These are phyloP conservation scores for Calonectria henricotiae DNA, from an alignment of 2,329 filamentous ascomycete species.

Conservation along the genomic window DNA sequence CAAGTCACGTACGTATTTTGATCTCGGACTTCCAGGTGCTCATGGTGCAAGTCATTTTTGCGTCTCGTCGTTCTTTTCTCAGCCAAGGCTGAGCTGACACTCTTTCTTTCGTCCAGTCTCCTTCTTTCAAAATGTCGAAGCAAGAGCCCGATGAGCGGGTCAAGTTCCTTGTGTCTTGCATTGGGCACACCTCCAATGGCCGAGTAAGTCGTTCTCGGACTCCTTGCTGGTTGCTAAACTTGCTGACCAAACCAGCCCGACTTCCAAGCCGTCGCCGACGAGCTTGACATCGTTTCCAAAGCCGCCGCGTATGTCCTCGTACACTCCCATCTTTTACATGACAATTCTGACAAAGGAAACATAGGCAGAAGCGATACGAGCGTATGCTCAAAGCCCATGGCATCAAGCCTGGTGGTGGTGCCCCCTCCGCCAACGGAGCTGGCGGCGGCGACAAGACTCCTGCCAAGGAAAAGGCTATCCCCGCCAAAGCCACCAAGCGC, in stretches of 20 bases:
- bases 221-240: too few species aligned
- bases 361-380: constrained; percentile 79
- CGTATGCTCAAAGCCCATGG: constrained; percentile 75
- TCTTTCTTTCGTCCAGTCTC: constrained; percentile 24
- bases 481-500: constrained; percentile 51
- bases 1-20: not conserved
- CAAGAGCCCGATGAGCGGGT: constrained; percentile 72
- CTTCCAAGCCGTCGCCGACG: constrained; percentile 76
- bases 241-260: constrained; percentile 68
- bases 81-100: not conserved
- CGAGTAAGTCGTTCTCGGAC: constrained; percentile 64
- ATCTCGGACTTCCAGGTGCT: too few species aligned
- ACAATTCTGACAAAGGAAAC: constrained; percentile 18
- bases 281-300: constrained; percentile 76
- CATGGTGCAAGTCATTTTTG: not conserved
- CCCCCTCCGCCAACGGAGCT: constrained; percentile 36
- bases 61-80: not conserved
- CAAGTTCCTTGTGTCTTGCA: constrained; percentile 78
- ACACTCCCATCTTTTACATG: not conserved
- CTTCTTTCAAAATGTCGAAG: constrained; percentile 64
- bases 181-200: constrained; percentile 73
- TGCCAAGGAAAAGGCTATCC: constrained; percentile 2
- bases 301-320: constrained; percentile 76
- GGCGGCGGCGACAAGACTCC: constrained; percentile 30
- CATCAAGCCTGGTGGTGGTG: constrained; percentile 56